phyloP scores from a whole-genome alignment of 345 rosid genomes.

The Ricinus communis region DNA sequence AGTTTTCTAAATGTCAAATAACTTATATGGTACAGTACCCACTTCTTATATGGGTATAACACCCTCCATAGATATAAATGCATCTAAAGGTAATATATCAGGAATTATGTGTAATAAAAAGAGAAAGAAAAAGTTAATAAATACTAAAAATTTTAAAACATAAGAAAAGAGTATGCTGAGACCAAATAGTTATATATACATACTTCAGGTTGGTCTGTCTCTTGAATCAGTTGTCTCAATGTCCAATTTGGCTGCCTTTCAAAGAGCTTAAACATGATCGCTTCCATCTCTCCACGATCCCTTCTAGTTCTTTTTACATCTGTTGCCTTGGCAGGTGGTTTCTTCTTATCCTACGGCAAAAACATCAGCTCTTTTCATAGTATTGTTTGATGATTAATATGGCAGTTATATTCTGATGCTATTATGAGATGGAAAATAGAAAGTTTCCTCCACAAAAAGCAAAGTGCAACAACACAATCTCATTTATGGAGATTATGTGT shows the following conservation, averaged over 20 bases:
- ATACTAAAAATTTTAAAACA: background rate
- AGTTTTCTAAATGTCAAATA: too few relatives aligned
- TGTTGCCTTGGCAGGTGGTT: slow-evolving; percentile 46
- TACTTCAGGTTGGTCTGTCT: slow-evolving; percentile 95
- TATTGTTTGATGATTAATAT: slow-evolving; percentile 4
- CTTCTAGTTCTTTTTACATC: slow-evolving; percentile 83
- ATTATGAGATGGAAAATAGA: background rate
- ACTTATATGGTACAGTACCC: background rate
- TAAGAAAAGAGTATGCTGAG: background rate
- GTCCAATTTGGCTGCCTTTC: slow-evolving; percentile 93
- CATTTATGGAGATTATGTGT: slow-evolving; percentile 5
- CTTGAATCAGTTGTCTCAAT: slow-evolving; percentile 66
- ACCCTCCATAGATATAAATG: too few relatives aligned
- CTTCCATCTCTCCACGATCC: slow-evolving; percentile 76
- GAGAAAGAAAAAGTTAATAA: background rate
- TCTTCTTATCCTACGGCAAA: slow-evolving; percentile 73
- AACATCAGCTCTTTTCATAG: slow-evolving; percentile 22
- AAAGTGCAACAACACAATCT: slow-evolving; percentile 16
- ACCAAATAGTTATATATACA: slow-evolving; percentile 15
- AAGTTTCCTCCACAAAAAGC: slow-evolving; percentile 13
- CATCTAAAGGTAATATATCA: too few relatives aligned
- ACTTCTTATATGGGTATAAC: too few relatives aligned
- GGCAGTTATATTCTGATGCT: background rate
- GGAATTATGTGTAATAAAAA: background rate
- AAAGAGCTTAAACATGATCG: slow-evolving; percentile 83